phyloP scores from a whole-genome alignment of 768 basidiomycete genomes.

The Symmetrospora coprosmae region DNA sequence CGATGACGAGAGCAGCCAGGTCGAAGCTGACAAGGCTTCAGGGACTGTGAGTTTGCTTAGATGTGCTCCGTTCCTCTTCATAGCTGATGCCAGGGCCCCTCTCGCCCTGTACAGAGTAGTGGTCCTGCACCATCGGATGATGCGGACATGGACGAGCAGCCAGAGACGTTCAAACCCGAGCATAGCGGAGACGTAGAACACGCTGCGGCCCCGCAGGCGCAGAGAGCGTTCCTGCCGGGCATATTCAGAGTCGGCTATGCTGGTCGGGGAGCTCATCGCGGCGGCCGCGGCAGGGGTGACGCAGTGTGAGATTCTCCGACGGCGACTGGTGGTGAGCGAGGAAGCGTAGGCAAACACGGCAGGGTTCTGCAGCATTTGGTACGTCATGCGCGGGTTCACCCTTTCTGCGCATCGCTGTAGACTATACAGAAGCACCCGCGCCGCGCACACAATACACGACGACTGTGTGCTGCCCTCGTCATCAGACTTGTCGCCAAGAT shows the following conservation, averaged over 20 bases:
- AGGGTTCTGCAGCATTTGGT: too few relatives aligned
- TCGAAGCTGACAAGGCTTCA: neutral
- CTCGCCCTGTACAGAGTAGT: neutral
- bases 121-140: neutral
- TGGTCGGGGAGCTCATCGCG: neutral
- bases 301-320: too few relatives aligned
- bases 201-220: neutral
- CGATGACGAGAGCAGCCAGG: neutral
- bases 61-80: neutral
- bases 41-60: neutral
- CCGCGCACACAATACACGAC: too few relatives aligned
- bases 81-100: neutral
- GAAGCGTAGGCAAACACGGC: too few relatives aligned
- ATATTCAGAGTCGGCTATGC: conserved; percentile 16
- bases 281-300: too few relatives aligned
- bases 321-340: too few relatives aligned
- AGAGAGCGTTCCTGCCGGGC: neutral
- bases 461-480: too few relatives aligned
- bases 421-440: too few relatives aligned
- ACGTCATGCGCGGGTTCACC: too few relatives aligned
- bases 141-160: neutral
- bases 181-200: neutral
- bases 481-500: too few relatives aligned
- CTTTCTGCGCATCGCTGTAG: too few relatives aligned
- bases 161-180: neutral